phyloP scores from a whole-genome alignment of 257 asterid genomes.

The Datura wrightii region DNA sequence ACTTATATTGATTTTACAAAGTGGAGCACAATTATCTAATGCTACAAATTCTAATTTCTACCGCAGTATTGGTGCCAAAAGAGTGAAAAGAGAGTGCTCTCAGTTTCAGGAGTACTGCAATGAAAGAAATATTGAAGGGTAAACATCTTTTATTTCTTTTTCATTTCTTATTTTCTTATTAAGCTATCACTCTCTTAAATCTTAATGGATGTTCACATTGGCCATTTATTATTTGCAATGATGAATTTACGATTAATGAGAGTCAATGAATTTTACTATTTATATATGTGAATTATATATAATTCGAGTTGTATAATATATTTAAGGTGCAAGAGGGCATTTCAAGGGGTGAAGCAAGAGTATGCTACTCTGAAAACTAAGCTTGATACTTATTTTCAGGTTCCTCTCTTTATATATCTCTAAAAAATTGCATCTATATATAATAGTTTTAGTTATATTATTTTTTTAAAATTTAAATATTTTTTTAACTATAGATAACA shows the following conservation, averaged over 20 bases:
- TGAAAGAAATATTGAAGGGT: conserved; percentile 66
- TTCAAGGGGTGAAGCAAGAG: conserved; percentile 71
- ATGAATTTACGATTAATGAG: neutral
- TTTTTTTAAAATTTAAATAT: neutral
- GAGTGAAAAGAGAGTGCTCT: conserved; percentile 68
- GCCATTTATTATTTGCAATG: neutral
- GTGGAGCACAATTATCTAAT: neutral
- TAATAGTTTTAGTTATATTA: neutral
- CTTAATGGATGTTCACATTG: neutral
- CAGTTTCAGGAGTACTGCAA: conserved; percentile 74
- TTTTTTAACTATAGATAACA: conserved; percentile 5
- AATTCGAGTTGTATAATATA: neutral
- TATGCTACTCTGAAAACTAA: conserved; percentile 62
- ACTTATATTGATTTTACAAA: neutral
- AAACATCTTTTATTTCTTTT: neutral
- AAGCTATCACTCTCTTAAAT: neutral
- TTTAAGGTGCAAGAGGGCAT: conserved; percentile 65
- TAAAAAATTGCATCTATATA: no score
- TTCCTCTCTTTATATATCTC: conserved; percentile 14
- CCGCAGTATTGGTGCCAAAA: conserved; percentile 81
- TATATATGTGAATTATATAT: neutral
- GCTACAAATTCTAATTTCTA: neutral
- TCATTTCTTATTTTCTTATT: neutral
- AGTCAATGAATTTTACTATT: neutral
- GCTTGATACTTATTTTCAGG: conserved; percentile 80